Conservation (phyloP, 768 basidiomycete species). For the Crepidotus variabilis region DNA sequence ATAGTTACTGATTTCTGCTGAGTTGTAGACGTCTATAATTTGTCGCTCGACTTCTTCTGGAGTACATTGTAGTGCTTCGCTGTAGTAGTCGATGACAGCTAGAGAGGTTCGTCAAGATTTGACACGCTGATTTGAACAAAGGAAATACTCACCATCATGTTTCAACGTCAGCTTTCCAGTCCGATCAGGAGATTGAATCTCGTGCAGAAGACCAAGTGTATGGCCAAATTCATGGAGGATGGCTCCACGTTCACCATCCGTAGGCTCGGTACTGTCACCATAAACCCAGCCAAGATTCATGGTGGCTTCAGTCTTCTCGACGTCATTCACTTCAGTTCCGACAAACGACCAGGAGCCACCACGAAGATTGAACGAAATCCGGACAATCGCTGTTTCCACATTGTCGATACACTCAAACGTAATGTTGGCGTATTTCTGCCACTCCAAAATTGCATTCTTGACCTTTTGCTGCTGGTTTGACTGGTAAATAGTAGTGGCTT, state of each 20-base stretch:
- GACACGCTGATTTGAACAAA: not conserved
- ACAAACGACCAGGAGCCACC: constrained; percentile 15
- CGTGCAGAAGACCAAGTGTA: constrained; percentile 11
- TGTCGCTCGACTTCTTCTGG: constrained; percentile 7
- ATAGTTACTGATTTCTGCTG: constrained; percentile 13
- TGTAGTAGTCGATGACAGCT: constrained; percentile 12
- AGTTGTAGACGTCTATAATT: constrained; percentile 11
- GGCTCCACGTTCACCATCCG: constrained; percentile 7
- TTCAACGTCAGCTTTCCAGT: constrained; percentile 8
- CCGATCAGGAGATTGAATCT: constrained; percentile 10
- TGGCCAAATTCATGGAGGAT: constrained; percentile 18
- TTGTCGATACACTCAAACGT: constrained; percentile 9
- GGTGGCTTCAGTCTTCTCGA: constrained; percentile 5
- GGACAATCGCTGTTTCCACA: constrained; percentile 5
- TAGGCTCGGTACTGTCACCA: not conserved
- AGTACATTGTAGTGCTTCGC: constrained; percentile 6
- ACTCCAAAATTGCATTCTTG: constrained; percentile 3
- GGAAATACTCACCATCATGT: constrained; percentile 6
- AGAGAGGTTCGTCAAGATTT: not conserved
- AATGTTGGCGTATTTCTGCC: constrained; percentile 13
- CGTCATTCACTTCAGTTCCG: constrained; percentile 3
- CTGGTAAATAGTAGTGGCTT: not conserved
- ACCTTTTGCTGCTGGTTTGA: constrained; percentile 8
- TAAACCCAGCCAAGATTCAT: constrained; percentile 14
- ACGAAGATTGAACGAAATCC: constrained; percentile 9